A percentile compares a stretch with the other conserved stretches of the same genome.
phyloP scores from a whole-genome alignment of 495 filamentous ascomycete genomes.

The Penicillium antarcticum region DNA sequence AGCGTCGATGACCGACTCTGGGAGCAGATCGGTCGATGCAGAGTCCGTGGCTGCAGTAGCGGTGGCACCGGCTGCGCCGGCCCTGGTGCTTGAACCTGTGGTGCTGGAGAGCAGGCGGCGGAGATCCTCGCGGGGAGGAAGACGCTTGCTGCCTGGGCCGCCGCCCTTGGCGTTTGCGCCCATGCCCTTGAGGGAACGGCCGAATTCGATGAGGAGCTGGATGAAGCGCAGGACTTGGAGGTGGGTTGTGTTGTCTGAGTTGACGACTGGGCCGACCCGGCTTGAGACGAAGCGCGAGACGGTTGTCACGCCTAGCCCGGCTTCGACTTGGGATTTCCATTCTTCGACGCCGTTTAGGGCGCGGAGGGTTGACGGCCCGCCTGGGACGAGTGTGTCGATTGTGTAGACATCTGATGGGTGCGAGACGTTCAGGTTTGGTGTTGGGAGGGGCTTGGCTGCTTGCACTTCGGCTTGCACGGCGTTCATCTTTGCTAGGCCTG shows the following conservation, averaged over 20 bases:
- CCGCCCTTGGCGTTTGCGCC: conserved; percentile 21
- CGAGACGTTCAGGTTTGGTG: conserved; percentile 65
- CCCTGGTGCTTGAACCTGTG: conserved; percentile 13
- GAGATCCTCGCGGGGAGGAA: conserved; percentile 40
- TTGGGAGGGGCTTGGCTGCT: conserved; percentile 72
- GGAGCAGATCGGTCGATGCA: conserved; percentile 28
- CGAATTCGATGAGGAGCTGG: conserved; percentile 64
- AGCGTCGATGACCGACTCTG: conserved; percentile 63
- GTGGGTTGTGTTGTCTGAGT: conserved; percentile 51
- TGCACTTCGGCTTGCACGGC: conserved; percentile 64
- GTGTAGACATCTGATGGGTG: conserved; percentile 82
- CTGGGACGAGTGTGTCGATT: conserved; percentile 60
- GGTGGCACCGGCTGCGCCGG: background rate
- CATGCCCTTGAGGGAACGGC: conserved; percentile 37
- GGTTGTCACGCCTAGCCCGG: conserved; percentile 51
- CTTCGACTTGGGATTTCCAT: conserved; percentile 67
- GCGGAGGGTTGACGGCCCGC: conserved; percentile 46
- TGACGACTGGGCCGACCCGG: conserved; percentile 55
- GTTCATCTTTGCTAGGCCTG: conserved; percentile 61
- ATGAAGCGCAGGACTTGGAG: conserved; percentile 59
- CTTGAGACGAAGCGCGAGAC: conserved; percentile 63
- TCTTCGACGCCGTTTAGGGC: conserved; percentile 62
- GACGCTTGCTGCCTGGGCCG: conserved; percentile 36
- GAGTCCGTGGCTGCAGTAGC: conserved; percentile 1
- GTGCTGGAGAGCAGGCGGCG: conserved; percentile 39